Percentiles rank a stretch among this genome's conserved stretches.
Evolutionary conservation across 352 stramenopile genomes (phyloP).

Genomic region (Globisporangium sylvaticum): DNA sequence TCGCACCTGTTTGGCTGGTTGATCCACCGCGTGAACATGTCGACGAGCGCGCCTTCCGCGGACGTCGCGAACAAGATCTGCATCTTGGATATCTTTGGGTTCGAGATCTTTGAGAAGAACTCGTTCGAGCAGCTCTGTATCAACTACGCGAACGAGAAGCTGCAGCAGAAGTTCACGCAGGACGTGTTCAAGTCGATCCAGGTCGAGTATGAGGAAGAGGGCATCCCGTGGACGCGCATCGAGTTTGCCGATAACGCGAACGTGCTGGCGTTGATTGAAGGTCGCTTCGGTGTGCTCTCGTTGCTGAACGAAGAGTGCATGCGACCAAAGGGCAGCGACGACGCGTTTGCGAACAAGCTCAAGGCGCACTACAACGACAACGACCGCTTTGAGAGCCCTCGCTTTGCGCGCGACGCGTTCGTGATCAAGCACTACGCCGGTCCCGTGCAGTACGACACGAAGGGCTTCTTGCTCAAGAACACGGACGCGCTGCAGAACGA

Average conservation of each 20-base stretch:
- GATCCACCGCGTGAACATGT: conserved; percentile 86
- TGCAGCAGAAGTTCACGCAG: conserved; percentile 87
- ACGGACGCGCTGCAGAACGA: conserved; percentile 94
- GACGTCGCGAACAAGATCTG: conserved; percentile 75
- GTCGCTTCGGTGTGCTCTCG: conserved; percentile 82
- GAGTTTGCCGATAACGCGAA: conserved; percentile 91
- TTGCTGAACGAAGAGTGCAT: conserved; percentile 94
- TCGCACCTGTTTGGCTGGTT: conserved; percentile 96
- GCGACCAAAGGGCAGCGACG: conserved; percentile 85
- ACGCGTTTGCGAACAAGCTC: conserved; percentile 85
- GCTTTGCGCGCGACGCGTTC: conserved; percentile 86
- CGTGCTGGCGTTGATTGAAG: conserved; percentile 89
- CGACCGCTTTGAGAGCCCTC: conserved; percentile 81
- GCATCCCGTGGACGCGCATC: conserved; percentile 89
- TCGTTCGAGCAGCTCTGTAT: conserved; percentile 86
- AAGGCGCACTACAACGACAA: conserved; percentile 88
- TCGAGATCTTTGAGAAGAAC: conserved; percentile 96
- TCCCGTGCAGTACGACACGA: conserved; percentile 93
- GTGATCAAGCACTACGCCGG: conserved; percentile 96
- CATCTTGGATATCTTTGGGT: conserved; percentile 98
- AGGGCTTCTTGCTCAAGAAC: conserved; percentile 96
- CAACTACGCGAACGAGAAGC: conserved; percentile 83
- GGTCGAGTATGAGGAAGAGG: conserved; percentile 94
- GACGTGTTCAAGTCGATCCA: conserved; percentile 92
- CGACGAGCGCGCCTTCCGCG: conserved; percentile 50